A percentile compares a stretch with the other conserved stretches of the same genome.
Evolutionary conservation across 352 stramenopile species (phyloP).

Genomic region (Phytophthora tubulina): DNA sequence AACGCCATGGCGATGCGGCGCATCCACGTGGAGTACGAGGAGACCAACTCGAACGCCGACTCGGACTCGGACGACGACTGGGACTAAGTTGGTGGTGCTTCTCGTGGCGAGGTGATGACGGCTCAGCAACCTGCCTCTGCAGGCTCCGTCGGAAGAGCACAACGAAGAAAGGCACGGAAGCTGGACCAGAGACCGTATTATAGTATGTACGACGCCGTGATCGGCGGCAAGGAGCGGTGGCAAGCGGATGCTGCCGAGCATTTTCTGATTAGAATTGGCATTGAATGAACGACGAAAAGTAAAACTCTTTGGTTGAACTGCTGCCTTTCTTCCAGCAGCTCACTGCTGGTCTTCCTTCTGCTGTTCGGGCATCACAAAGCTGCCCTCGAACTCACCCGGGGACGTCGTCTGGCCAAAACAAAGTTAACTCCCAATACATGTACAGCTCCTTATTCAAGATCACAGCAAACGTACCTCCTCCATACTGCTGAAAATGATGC

Average conservation of each 20-base stretch:
- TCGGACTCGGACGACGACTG: slow-evolving; percentile 88
- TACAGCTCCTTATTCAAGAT: background rate
- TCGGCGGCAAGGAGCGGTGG: slow-evolving; percentile 13
- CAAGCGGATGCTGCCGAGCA: slow-evolving; percentile 15
- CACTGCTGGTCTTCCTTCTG: slow-evolving; percentile 14
- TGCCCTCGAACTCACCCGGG: slow-evolving; percentile 36
- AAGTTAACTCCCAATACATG: background rate
- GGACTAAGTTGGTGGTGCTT: slow-evolving; percentile 51
- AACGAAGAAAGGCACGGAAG: slow-evolving; percentile 10
- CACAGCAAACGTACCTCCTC: slow-evolving; percentile 54
- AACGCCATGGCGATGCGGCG: slow-evolving; percentile 83
- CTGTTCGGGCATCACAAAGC: slow-evolving; percentile 24
- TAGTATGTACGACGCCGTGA: slow-evolving; percentile 38
- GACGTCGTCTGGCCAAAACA: slow-evolving; percentile 24
- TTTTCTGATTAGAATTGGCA: slow-evolving; percentile 40
- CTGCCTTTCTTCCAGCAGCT: background rate
- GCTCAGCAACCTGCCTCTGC: slow-evolving; percentile 13
- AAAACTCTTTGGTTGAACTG: slow-evolving; percentile 21
- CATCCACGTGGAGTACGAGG: slow-evolving; percentile 87
- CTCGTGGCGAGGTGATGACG: slow-evolving; percentile 18
- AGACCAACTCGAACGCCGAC: slow-evolving; percentile 60
- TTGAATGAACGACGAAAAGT: slow-evolving; percentile 15
- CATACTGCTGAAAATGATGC: slow-evolving; percentile 74
- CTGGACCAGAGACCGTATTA: slow-evolving; percentile 35
- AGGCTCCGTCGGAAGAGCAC: slow-evolving; percentile 46